Conservation (phyloP, 2,329 filamentous ascomycete genomes). For the Thelonectria discophora region DNA sequence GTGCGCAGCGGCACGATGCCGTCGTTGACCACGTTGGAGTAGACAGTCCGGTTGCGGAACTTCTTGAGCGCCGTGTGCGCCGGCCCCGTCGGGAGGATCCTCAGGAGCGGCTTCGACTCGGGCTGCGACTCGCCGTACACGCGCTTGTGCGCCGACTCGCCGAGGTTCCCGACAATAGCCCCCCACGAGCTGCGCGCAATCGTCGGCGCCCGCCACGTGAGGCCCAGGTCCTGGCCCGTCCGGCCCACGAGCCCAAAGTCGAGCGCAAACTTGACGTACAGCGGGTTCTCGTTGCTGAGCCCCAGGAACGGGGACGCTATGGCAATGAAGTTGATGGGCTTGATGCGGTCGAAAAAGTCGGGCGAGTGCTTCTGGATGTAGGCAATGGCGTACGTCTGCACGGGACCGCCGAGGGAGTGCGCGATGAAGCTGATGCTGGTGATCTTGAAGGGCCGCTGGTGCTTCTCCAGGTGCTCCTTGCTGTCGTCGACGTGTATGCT, state of each 20-base stretch:
- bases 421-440: constrained; percentile 96
- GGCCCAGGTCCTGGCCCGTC: constrained; percentile 91
- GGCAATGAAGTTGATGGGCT: constrained; percentile 89
- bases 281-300: constrained; percentile 94
- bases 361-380: constrained; percentile 98
- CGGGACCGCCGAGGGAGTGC: constrained; percentile 87
- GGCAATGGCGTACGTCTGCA: constrained; percentile 93
- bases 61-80: constrained; percentile 87
- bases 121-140: constrained; percentile 59
- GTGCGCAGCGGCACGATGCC: constrained; percentile 95
- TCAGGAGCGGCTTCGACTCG: constrained; percentile 85
- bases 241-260: constrained; percentile 97
- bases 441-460: constrained; percentile 75
- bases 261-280: constrained; percentile 96
- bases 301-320: constrained; percentile 89
- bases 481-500: constrained; percentile 64
- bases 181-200: constrained; percentile 88
- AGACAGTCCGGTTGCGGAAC: constrained; percentile 90
- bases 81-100: constrained; percentile 90
- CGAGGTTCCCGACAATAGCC: constrained; percentile 83
- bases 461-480: constrained; percentile 61
- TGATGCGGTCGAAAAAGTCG: constrained; percentile 85
- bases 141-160: constrained; percentile 52
- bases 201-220: constrained; percentile 93
- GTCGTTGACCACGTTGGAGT: constrained; percentile 97